Evolutionary conservation across 768 basidiomycete species (phyloP).

Genomic region (Phlebiopsis gigantea): DNA sequence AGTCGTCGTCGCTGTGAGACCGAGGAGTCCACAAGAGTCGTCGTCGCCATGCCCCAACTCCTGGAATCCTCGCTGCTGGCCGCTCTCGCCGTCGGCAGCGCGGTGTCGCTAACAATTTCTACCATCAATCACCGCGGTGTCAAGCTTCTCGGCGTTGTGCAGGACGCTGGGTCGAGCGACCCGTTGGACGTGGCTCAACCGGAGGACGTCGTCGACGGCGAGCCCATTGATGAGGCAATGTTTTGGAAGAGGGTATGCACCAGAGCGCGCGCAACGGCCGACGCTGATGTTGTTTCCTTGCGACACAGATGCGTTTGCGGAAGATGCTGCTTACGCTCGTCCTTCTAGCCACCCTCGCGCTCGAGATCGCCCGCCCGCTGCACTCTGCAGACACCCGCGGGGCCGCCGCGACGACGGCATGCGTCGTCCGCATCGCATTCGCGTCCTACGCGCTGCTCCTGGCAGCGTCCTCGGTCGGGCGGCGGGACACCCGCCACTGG

Average conservation of each 20-base stretch:
- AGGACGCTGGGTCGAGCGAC: slow-evolving; percentile 32
- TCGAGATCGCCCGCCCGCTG: slow-evolving; percentile 45
- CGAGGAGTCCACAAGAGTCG: neutral
- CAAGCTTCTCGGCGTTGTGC: slow-evolving; percentile 30
- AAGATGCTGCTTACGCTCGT: slow-evolving; percentile 48
- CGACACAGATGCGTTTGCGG: slow-evolving; percentile 48
- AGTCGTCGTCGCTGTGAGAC: no score
- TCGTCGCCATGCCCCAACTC: neutral
- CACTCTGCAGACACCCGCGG: no score
- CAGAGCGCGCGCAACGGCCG: neutral
- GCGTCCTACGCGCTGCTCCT: slow-evolving; percentile 58
- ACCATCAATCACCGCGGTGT: slow-evolving; percentile 21
- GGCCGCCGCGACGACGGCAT: no score
- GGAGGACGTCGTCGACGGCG: slow-evolving; percentile 64
- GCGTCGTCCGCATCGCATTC: no score
- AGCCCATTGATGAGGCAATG: slow-evolving; percentile 50
- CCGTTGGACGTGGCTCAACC: slow-evolving; percentile 66
- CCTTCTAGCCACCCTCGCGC: slow-evolving; percentile 39
- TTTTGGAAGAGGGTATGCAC: slow-evolving; percentile 56
- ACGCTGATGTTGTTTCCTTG: no score
- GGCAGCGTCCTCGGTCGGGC: slow-evolving; percentile 42
- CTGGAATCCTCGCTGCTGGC: neutral
- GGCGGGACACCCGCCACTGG: slow-evolving; percentile 35
- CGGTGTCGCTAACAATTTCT: neutral
- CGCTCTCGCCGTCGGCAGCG: neutral